These are phyloP conservation scores for Litchi chinensis DNA, from an alignment of 345 rosid species.

Conservation along the genomic window DNA sequence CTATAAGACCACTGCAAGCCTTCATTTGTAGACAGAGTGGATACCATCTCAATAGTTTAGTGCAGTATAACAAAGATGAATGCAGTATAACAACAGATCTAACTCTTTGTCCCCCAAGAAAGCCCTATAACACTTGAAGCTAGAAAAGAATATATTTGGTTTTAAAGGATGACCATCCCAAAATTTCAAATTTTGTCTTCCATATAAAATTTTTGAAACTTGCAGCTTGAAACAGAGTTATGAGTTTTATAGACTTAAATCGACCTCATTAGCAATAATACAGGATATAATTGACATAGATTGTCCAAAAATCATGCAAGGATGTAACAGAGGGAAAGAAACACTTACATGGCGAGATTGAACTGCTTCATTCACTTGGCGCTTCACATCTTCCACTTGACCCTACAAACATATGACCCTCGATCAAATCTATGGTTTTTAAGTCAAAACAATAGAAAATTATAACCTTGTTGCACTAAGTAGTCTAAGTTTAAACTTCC, in stretches of 20 bases:
- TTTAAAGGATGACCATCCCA: not conserved
- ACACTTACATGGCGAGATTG: slow-evolving; percentile 73
- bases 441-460: not conserved
- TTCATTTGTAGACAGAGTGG: not conserved
- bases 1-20: not conserved
- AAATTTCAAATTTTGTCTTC: not conserved
- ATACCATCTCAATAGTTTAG: not conserved
- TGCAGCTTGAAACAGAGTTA: not conserved
- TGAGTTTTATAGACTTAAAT: not conserved
- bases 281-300: not conserved
- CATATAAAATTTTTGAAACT: not conserved
- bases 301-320: not conserved
- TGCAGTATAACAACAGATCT: not conserved
- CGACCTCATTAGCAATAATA: not conserved
- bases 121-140: not conserved
- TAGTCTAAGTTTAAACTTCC: not conserved
- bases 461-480: not conserved
- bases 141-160: not conserved
- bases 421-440: not conserved
- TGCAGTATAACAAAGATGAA: not conserved
- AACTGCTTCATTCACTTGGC: slow-evolving; percentile 88
- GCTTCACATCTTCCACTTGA: slow-evolving; percentile 83
- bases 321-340: slow-evolving; percentile 20
- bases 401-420: slow-evolving; percentile 50
- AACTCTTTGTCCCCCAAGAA: not conserved